Evolutionary conservation across 805 yeast genomes (phyloP), one percentile per base, ranked within the genome.

Genomic region (Maudiozyma saulgeensis): DNA sequence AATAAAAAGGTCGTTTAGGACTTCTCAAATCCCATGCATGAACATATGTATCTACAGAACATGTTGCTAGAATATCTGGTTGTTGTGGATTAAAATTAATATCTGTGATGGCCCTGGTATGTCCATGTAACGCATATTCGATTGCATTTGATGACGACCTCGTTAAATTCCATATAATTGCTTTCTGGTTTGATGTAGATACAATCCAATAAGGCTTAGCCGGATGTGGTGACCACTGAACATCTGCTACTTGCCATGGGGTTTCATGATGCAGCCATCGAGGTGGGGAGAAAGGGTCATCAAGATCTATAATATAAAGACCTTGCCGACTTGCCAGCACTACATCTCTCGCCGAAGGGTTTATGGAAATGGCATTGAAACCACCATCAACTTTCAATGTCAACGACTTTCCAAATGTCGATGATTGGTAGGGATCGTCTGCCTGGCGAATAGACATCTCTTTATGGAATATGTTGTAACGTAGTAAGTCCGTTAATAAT

Each of bases 181-280:
- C 98, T 68, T 91, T 91, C 62, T 91, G 99, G 65, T 91, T 93
- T 1, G 96, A 84, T 0, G 98, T 88, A 0, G 96, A 87, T 1
- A 91, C 84, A 41, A 93, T 87, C 96, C 97, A 90, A 6, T 84
- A 74, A 1, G 96, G 91, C 55, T 86, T 87, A 1, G 82, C 75
- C 6, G 77, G 73, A 62, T 93, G 97, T 0, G 97, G 96, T 2
- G 95, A 87, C 98, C 99, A 93, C 66, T 93, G 98, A 1, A 91
- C 97, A 64, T 91, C 97, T 0, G 99, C 96, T 3, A 93, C 99
- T 65, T 93, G 98, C 98, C 98, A 93, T 0, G 95, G 81, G 0
- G 97, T 91, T 35, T 81, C 75, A 61, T 93, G 96, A 49, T 82
- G 95, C 15, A 93, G 76, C 90, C 95, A 88, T 51, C 99, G 72